These are phyloP conservation scores for Ogataea salicorniae DNA, from an alignment of 805 yeast genomes.

Conservation along the genomic window DNA sequence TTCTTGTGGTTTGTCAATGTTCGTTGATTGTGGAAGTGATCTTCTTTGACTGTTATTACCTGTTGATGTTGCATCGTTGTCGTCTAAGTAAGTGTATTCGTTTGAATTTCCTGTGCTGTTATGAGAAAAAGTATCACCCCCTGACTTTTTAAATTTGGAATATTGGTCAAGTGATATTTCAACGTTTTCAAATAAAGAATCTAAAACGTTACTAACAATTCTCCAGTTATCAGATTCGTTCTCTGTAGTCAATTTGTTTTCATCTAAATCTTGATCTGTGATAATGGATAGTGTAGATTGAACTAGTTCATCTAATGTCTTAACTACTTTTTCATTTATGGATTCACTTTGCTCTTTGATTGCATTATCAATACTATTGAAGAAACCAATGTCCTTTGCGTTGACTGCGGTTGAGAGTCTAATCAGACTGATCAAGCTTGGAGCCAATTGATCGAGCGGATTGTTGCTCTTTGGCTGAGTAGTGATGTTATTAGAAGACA, in stretches of 20 bases:
- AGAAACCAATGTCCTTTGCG: slow-evolving; percentile 77
- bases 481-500: background rate
- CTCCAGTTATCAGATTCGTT: slow-evolving; percentile 54
- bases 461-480: background rate
- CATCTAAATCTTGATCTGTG: slow-evolving; percentile 25
- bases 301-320: slow-evolving; percentile 42
- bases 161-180: slow-evolving; percentile 60
- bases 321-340: slow-evolving; percentile 39
- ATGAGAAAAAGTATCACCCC: background rate
- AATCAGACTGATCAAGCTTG: slow-evolving; percentile 50
- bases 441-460: slow-evolving; percentile 31
- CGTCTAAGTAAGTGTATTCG: slow-evolving; percentile 48
- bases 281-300: slow-evolving; percentile 16
- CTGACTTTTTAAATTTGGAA: slow-evolving; percentile 19
- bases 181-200: slow-evolving; percentile 66
- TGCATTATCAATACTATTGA: slow-evolving; percentile 53
- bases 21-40: slow-evolving; percentile 8
- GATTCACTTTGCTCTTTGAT: slow-evolving; percentile 36
- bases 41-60: slow-evolving; percentile 5
- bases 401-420: slow-evolving; percentile 67
- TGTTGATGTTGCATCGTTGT: slow-evolving; percentile 34
- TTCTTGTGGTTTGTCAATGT: slow-evolving; percentile 59
- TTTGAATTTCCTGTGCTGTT: slow-evolving; percentile 9
- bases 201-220: slow-evolving; percentile 56
- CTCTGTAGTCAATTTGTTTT: slow-evolving; percentile 20